phyloP scores from a whole-genome alignment of 2,329 filamentous ascomycete species.

The Colletotrichum lindemuthianum region DNA sequence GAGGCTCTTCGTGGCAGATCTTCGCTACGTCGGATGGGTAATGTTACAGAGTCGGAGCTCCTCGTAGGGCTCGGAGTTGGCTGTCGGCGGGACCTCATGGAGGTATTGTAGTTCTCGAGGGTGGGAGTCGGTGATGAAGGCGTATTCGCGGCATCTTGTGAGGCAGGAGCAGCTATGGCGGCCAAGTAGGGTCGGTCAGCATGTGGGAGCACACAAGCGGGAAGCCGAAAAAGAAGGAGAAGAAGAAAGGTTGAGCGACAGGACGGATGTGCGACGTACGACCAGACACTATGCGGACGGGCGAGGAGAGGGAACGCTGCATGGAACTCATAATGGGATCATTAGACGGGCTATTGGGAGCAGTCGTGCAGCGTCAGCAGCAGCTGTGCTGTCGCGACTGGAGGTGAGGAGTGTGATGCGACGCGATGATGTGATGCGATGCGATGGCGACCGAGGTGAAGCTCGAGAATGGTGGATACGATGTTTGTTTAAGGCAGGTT shows the following conservation, averaged over 20 bases:
- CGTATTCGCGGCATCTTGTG: slow-evolving; percentile 60
- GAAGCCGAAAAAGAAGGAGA: not conserved
- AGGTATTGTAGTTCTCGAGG: slow-evolving; percentile 66
- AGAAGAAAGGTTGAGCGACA: slow-evolving; percentile 1
- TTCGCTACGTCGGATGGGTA: slow-evolving; percentile 56
- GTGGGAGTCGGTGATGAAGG: slow-evolving; percentile 36
- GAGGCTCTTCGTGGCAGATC: slow-evolving; percentile 53
- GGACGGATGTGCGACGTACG: slow-evolving; percentile 60
- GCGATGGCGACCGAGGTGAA: not conserved
- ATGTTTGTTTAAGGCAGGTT: not conserved
- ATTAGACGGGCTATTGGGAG: slow-evolving; percentile 47
- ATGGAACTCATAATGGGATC: slow-evolving; percentile 67
- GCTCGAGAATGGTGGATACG: slow-evolving; percentile 6
- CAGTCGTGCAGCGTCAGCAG: slow-evolving; percentile 49
- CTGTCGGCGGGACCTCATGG: slow-evolving; percentile 61
- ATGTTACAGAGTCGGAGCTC: slow-evolving; percentile 55
- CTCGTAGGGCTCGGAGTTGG: slow-evolving; percentile 66
- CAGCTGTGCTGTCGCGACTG: slow-evolving; percentile 38
- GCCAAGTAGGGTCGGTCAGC: slow-evolving; percentile 38
- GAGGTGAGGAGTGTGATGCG: not conserved
- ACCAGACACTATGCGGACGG: slow-evolving; percentile 66
- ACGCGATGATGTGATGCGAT: not conserved
- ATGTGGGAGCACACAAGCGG: slow-evolving; percentile 11
- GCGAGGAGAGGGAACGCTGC: slow-evolving; percentile 71
- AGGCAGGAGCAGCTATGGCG: slow-evolving; percentile 53